Evolutionary conservation across 2,329 filamentous ascomycete species (phyloP).

Genomic region (Canariomyces notabilis): DNA sequence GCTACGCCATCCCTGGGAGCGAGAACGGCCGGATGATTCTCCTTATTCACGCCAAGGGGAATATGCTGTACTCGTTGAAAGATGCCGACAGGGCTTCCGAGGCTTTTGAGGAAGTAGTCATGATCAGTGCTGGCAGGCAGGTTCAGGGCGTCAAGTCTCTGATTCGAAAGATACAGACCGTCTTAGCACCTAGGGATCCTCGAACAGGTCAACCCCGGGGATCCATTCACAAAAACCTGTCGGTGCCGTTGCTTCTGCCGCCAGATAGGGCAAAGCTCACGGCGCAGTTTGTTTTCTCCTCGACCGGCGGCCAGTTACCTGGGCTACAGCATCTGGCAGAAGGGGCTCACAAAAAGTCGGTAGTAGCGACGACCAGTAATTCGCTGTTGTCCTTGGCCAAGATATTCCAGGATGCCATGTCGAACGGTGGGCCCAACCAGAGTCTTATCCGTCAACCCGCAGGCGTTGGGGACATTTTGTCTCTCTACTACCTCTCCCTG

Average conservation of each 20-base stretch:
- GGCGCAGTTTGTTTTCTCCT: conserved; percentile 74
- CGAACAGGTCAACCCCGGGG: conserved; percentile 20
- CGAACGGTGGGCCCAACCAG: conserved; percentile 58
- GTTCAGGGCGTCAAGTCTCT: conserved; percentile 69
- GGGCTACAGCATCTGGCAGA: conserved; percentile 70
- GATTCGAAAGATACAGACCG: conserved; percentile 70
- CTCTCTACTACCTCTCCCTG: conserved; percentile 90
- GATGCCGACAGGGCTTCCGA: conserved; percentile 75
- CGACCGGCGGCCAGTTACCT: conserved; percentile 66
- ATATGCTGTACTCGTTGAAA: conserved; percentile 89
- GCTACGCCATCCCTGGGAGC: conserved; percentile 74
- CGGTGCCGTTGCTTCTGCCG: conserved; percentile 69
- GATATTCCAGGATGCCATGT: conserved; percentile 95
- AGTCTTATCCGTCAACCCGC: conserved; percentile 57
- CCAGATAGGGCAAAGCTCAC: conserved; percentile 81
- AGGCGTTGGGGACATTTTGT: conserved; percentile 85
- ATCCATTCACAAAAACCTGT: conserved; percentile 23
- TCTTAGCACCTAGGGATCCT: conserved; percentile 51
- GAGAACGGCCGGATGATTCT: conserved; percentile 92
- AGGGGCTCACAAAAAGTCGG: conserved; percentile 68
- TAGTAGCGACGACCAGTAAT: conserved; percentile 91
- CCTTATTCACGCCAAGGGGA: conserved; percentile 96
- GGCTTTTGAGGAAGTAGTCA: conserved; percentile 90
- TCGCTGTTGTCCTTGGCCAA: conserved; percentile 91
- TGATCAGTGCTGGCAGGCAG: conserved; percentile 74